Base-by-base conservation (phyloP, 768 basidiomycete species). In the Hericium erinaceus region DNA sequence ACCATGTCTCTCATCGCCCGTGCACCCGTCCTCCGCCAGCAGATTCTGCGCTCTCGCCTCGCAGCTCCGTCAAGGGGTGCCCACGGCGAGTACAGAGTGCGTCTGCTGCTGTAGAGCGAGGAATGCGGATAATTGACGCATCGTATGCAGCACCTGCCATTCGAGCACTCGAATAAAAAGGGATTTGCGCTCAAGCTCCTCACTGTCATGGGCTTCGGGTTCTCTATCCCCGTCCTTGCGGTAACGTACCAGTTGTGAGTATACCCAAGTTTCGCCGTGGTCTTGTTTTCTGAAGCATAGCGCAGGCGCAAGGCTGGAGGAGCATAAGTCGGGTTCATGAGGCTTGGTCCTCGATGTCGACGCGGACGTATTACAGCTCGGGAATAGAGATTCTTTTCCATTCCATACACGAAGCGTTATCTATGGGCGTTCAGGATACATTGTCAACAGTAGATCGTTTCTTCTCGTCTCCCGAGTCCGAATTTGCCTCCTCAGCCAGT, bases 211-310 rank as follows among this genome's bases (percentile, higher is more conserved):
- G 13, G 48, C 11, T 22, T 37, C 13, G 62, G 62, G 6, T 63
- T 60, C 39, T 49, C 54, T 13, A 39, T 63, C 61, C 70, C 55
- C 63, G 64, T 39, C 59, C 63, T 56, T 60, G 68, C 54, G 66
- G 66, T 57, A 28, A 52, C 48, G 40, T 58, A 63, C 49, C 58
- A 59, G 56, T 39, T 61, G 57, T 70, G 65, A 20, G 71, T 70
- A 12, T 39, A 33, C 16, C 7, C 40, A 37, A 48, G 3, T 38
- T 48, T 49, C 10, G 5, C 48, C 22, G 16, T 26, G 28, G 37
- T 11, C 28, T 10, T 16, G 28, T 39, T 18, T 18, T 53, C 5
- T 12, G 44, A 28, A n/a, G 44, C 33, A 37, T 10, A 24, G 16
- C 16, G 18, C 54, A 55, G 54, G 54, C 28, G 22, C 18, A 55